These are phyloP conservation scores for Penicillium capsulatum DNA, from an alignment of 2,329 filamentous ascomycete species.

Conservation along the genomic window DNA sequence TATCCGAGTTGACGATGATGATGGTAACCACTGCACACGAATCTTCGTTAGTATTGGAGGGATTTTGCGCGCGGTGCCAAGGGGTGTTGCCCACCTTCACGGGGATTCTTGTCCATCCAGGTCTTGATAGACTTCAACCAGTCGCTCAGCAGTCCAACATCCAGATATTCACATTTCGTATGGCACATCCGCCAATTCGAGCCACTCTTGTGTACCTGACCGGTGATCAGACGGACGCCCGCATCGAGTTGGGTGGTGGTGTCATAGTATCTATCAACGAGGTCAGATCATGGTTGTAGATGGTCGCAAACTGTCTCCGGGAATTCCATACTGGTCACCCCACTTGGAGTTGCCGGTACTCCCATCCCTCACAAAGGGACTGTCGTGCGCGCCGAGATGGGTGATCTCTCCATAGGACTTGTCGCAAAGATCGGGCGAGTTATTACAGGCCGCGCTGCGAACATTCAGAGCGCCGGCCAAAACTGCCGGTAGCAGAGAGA, in stretches of 20 bases:
- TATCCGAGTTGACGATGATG: conserved; percentile 66
- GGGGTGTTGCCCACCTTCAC: conserved; percentile 48
- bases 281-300: conserved; percentile 3
- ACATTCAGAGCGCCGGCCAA: conserved; percentile 27
- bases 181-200: conserved; percentile 66
- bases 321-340: conserved; percentile 61
- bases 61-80: background rate
- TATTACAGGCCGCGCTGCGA: conserved; percentile 64
- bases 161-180: conserved; percentile 61
- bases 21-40: conserved; percentile 60
- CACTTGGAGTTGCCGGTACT: conserved; percentile 59
- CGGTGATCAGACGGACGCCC: conserved; percentile 67
- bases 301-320: background rate
- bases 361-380: conserved; percentile 64
- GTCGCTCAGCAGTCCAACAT: conserved; percentile 60
- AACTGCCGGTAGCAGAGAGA: conserved; percentile 29
- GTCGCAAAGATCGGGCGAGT: conserved; percentile 69
- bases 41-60: conserved; percentile 2
- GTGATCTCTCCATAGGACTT: conserved; percentile 71
- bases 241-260: conserved; percentile 66
- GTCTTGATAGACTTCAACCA: conserved; percentile 62
- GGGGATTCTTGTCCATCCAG: conserved; percentile 66
- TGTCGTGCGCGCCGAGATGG: conserved; percentile 72
- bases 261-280: conserved; percentile 51
- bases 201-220: conserved; percentile 63